Percentiles rank a stretch among this genome's conserved stretches.
Evolutionary conservation across 2,329 filamentous ascomycete genomes (phyloP).

Genomic region (Bipolaris oryzae): DNA sequence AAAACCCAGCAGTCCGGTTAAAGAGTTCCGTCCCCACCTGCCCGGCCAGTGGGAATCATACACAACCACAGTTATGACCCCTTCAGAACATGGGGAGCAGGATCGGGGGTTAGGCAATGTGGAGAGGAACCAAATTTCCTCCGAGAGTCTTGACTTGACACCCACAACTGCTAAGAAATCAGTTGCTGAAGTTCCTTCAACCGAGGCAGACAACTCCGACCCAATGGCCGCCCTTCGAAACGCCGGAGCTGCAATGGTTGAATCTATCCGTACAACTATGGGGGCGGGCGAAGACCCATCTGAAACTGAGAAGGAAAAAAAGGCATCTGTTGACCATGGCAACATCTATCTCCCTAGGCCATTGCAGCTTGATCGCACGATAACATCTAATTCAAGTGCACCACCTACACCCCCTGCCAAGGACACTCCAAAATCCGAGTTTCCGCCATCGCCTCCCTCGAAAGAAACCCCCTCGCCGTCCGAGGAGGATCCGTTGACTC

Average conservation of each 20-base stretch:
- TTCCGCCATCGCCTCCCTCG: conserved; percentile 36
- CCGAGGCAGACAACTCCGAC: conserved; percentile 24
- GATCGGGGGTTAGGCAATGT: conserved; percentile 35
- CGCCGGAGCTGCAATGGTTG: conserved; percentile 56
- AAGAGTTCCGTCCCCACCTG: conserved; percentile 57
- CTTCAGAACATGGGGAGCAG: conserved; percentile 35
- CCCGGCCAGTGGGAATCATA: conserved; percentile 62
- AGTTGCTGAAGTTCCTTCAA: conserved; percentile 28
- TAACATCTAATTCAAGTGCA: conserved; percentile 43
- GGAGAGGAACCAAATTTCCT: conserved; percentile 18
- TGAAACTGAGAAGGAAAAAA: conserved; percentile 18
- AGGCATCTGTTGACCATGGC: conserved; percentile 25
- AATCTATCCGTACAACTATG: conserved; percentile 51
- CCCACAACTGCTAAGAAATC: conserved; percentile 47
- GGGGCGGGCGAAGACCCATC: conserved; percentile 36
- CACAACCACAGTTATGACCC: conserved; percentile 48
- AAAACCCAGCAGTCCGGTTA: conserved; percentile 46
- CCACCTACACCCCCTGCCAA: conserved; percentile 57
- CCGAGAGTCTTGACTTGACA: conserved; percentile 41
- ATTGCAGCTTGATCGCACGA: conserved; percentile 47
- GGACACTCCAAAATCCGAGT: conserved; percentile 46
- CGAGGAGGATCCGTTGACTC: conserved; percentile 18
- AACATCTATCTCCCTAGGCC: conserved; percentile 48
- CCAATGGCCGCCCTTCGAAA: conserved; percentile 54
- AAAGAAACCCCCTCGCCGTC: conserved; percentile 48